Conservation (phyloP, 2,329 filamentous ascomycete species). For the Penicillium rolfsii region DNA sequence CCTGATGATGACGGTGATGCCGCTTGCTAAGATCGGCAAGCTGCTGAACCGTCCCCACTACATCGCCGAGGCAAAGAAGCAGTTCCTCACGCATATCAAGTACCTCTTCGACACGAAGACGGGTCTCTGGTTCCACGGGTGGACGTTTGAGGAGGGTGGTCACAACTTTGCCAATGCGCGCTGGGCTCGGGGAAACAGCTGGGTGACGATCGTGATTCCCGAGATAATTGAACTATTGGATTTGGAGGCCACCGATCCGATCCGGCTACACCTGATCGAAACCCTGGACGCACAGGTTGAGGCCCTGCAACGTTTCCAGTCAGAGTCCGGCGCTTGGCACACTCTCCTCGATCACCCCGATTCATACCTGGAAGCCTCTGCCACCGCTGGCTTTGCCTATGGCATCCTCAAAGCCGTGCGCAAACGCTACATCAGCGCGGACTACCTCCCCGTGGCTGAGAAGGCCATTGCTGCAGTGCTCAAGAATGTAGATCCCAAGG, state of each 20-base stretch:
- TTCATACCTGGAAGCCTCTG: constrained; percentile 75
- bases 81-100: constrained; percentile 77
- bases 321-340: constrained; percentile 68
- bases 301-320: constrained; percentile 65
- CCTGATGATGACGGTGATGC: constrained; percentile 84
- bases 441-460: constrained; percentile 64
- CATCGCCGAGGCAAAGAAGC: constrained; percentile 74
- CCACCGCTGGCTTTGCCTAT: constrained; percentile 79
- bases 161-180: constrained; percentile 61
- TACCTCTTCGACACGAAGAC: constrained; percentile 74
- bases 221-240: constrained; percentile 77
- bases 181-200: constrained; percentile 62
- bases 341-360: constrained; percentile 73
- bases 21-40: constrained; percentile 76
- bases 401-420: constrained; percentile 74
- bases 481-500: constrained; percentile 65
- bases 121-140: constrained; percentile 80
- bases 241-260: constrained; percentile 61
- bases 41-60: constrained; percentile 72
- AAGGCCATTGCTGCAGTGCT: constrained; percentile 70
- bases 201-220: constrained; percentile 82
- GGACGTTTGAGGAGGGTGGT: constrained; percentile 71
- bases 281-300: constrained; percentile 71
- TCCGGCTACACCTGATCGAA: constrained; percentile 54
- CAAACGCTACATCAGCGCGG: constrained; percentile 67